Evolutionary conservation across 768 basidiomycete genomes (phyloP).

Genomic region (Mycena albidolilacea): DNA sequence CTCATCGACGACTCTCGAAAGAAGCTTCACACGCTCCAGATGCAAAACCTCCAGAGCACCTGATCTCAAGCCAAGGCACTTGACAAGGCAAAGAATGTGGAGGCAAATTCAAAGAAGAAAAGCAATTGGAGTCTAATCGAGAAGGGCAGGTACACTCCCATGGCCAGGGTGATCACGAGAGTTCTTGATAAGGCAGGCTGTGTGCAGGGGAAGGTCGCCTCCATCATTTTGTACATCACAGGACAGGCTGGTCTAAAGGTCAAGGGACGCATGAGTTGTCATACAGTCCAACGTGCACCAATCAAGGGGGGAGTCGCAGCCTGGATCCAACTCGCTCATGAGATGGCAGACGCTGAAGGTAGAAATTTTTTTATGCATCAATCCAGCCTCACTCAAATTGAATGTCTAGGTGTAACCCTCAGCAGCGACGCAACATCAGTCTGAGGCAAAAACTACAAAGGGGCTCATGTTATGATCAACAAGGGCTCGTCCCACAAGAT

Average conservation of each 20-base stretch:
- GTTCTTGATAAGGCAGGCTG: not conserved
- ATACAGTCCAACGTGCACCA: conserved; percentile 5
- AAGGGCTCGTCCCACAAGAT: too few relatives aligned
- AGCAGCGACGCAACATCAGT: too few relatives aligned
- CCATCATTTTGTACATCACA: not conserved
- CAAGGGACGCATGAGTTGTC: not conserved
- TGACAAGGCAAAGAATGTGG: not conserved
- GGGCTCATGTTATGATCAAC: too few relatives aligned
- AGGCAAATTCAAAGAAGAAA: not conserved
- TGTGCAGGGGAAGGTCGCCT: conserved; percentile 1
- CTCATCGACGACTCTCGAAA: not conserved
- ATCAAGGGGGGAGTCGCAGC: conserved; percentile 7
- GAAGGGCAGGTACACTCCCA: not conserved
- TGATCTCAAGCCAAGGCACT: not conserved
- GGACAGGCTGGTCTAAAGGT: not conserved
- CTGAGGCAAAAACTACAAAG: too few relatives aligned
- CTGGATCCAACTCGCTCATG: not conserved
- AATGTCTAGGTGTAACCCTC: too few relatives aligned
- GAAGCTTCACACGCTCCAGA: not conserved
- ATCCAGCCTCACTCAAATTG: too few relatives aligned
- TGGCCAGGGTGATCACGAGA: not conserved
- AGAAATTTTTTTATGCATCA: not conserved
- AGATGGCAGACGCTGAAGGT: not conserved
- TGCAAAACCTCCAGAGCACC: not conserved
- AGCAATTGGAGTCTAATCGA: not conserved